Conservation (phyloP, 345 rosid species). For the Hibiscus tridactylites region DNA sequence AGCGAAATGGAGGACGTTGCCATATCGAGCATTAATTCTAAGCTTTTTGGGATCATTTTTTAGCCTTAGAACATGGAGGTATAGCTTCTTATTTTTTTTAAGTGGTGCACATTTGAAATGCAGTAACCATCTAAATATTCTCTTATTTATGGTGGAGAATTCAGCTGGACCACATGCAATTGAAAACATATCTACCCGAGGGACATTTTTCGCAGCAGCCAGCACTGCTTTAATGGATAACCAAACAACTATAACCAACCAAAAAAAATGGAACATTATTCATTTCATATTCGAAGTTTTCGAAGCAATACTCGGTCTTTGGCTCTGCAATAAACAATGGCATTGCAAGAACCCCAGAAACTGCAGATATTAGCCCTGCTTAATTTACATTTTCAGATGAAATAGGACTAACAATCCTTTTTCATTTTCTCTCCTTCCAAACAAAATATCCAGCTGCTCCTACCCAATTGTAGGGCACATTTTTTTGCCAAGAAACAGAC, state of each 20-base stretch:
- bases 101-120: constrained; percentile 19
- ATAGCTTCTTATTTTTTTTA: neutral
- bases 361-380: neutral
- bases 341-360: neutral
- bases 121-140: neutral
- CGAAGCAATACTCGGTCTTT: neutral
- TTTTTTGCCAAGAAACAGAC: neutral
- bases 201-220: neutral
- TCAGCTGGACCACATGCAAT: constrained; percentile 19
- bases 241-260: too few relatives aligned
- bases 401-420: neutral
- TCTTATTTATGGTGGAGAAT: constrained; percentile 11
- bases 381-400: neutral
- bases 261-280: neutral
- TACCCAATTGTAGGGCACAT: neutral
- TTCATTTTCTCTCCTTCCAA: neutral
- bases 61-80: constrained; percentile 25
- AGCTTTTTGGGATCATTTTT: constrained; percentile 18
- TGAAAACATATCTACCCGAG: neutral
- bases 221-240: neutral
- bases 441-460: neutral
- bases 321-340: neutral
- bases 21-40: constrained; percentile 13
- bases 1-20: constrained; percentile 16
- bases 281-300: neutral